Conservation (phyloP, 371 early-diverging fungal species). For the Mortierella sp. region DNA sequence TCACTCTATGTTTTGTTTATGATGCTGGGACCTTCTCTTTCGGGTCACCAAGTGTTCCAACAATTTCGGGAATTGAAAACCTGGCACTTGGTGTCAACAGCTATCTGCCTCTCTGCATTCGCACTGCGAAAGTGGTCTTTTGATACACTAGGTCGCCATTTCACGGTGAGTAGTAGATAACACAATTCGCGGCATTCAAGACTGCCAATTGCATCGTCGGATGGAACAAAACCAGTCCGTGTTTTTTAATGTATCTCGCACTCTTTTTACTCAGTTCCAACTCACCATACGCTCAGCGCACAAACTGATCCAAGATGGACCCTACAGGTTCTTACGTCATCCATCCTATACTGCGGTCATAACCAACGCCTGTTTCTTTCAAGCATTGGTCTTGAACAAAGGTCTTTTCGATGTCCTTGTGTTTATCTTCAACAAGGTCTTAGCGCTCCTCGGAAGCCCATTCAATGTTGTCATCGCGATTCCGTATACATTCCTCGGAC, state of each 20-base stretch:
- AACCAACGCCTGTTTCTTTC: background rate
- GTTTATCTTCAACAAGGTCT: background rate
- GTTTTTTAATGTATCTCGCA: background rate
- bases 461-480: background rate
- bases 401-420: background rate
- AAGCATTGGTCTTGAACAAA: background rate
- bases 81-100: background rate
- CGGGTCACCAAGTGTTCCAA: no score
- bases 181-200: background rate
- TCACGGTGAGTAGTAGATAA: background rate
- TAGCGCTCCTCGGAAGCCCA: background rate
- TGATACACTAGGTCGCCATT: background rate
- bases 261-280: conserved; percentile 10
- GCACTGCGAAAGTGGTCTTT: background rate
- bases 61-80: background rate
- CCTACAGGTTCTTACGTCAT: conserved; percentile 29
- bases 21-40: no score
- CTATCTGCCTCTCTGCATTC: background rate
- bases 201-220: background rate
- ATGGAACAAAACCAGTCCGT: background rate
- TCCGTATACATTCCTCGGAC: background rate
- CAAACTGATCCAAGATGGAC: conserved; percentile 19
- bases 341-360: conserved; percentile 20
- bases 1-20: no score
- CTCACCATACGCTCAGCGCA: conserved; percentile 17